Percentiles rank a stretch among this genome's conserved stretches.
Evolutionary conservation across 1,139 yeast species (phyloP).

Genomic region (Lodderomyces beijingensis): DNA sequence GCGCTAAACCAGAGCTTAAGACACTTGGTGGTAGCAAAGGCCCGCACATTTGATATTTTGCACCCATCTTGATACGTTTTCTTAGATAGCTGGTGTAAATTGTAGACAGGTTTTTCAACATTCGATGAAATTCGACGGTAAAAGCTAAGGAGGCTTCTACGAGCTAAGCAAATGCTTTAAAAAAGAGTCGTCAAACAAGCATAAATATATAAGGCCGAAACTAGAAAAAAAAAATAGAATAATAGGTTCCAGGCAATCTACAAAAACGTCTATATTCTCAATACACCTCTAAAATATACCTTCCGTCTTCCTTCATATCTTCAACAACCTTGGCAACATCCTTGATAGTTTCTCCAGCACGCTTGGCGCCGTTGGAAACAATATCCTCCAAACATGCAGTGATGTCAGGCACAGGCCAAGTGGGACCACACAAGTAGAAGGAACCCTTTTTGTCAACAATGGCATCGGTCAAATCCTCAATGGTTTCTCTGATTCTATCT

Average conservation of each 20-base stretch:
- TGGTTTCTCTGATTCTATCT: slow-evolving; percentile 80
- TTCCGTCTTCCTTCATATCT: slow-evolving; percentile 87
- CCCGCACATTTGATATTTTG: no score
- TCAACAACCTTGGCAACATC: slow-evolving; percentile 82
- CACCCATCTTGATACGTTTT: no score
- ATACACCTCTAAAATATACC: slow-evolving; percentile 92
- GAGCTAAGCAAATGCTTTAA: not conserved
- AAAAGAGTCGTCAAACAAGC: no score
- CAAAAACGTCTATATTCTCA: slow-evolving; percentile 31
- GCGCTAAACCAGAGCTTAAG: no score
- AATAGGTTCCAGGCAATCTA: no score
- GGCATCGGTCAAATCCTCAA: slow-evolving; percentile 72
- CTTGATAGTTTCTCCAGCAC: slow-evolving; percentile 56
- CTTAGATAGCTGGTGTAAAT: no score
- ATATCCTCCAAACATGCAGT: slow-evolving; percentile 88
- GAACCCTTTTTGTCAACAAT: slow-evolving; percentile 77
- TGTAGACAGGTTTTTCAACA: no score
- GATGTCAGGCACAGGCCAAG: slow-evolving; percentile 99
- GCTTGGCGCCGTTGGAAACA: slow-evolving; percentile 64
- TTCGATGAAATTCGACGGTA: no score
- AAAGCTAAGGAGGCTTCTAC: no score
- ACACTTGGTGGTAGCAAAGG: no score
- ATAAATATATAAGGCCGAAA: no score
- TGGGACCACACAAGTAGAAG: slow-evolving; percentile 97
- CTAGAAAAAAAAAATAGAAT: no score